A percentile compares a stretch with the other conserved stretches of the same genome.
phyloP scores from a whole-genome alignment of 2,329 filamentous ascomycete genomes.

The Tolypocladium sp. region DNA sequence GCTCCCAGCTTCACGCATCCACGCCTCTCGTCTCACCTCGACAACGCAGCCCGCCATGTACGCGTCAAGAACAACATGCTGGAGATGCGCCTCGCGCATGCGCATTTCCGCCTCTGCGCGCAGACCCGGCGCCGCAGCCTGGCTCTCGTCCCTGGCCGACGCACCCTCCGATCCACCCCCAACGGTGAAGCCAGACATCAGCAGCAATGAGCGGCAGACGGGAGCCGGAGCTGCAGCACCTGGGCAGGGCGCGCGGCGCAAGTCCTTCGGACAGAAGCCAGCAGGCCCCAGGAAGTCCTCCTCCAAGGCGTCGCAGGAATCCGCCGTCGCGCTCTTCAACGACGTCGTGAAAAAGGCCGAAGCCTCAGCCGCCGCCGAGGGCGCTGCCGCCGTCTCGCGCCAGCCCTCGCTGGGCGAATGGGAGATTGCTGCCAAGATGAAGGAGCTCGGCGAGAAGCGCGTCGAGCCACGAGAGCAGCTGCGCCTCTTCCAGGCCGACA shows the following conservation, averaged over 20 bases:
- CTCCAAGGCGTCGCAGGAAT: constrained; percentile 7
- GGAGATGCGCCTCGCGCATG: constrained; percentile 22
- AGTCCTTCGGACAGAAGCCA: neutral
- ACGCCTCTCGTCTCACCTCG: neutral
- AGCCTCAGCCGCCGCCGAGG: neutral
- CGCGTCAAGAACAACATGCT: constrained; percentile 23
- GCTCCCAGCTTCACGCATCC: neutral
- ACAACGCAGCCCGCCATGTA: constrained; percentile 18
- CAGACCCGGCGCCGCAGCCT: constrained; percentile 10
- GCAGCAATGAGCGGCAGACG: neutral
- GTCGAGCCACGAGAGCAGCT: constrained; percentile 11
- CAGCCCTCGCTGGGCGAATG: constrained; percentile 13
- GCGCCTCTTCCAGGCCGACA: constrained; percentile 14
- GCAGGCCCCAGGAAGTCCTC: neutral
- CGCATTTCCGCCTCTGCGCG: constrained; percentile 8
- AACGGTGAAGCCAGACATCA: neutral
- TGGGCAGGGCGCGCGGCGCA: neutral
- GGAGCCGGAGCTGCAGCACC: neutral
- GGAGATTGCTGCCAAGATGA: constrained; percentile 20
- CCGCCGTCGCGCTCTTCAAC: constrained; percentile 24
- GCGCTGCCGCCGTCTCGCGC: neutral
- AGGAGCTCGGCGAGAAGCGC: constrained; percentile 11
- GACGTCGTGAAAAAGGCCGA: constrained; percentile 18
- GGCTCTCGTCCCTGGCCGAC: constrained; percentile 14
- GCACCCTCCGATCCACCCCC: constrained; percentile 1